A percentile compares a stretch with the other conserved stretches of the same genome.
Evolutionary conservation across 331 rosid species (phyloP).

Genomic region (Quercus tomentella): DNA sequence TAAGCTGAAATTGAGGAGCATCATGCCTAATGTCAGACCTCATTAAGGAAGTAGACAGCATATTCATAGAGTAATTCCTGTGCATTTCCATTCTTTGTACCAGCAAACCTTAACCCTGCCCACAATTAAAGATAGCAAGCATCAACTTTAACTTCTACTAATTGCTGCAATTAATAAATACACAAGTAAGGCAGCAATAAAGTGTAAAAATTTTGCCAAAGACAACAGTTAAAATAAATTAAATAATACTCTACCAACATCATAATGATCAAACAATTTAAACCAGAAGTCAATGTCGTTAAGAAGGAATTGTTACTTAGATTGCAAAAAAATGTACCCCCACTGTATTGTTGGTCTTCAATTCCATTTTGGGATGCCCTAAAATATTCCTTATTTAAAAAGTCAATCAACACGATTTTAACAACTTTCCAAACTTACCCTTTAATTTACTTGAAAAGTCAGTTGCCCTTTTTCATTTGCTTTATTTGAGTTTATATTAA

Average conservation of each 20-base stretch:
- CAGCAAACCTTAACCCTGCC: constrained; percentile 90
- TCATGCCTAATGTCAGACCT: constrained; percentile 46
- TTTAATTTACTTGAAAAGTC: too few relatives aligned
- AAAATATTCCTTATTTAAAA: too few relatives aligned
- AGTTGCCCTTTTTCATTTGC: too few relatives aligned
- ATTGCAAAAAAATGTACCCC: too few relatives aligned
- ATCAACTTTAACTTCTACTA: constrained; percentile 11
- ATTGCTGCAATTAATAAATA: neutral
- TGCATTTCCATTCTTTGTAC: constrained; percentile 79
- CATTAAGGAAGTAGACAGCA: constrained; percentile 83
- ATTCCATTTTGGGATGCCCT: too few relatives aligned
- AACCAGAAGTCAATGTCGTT: too few relatives aligned
- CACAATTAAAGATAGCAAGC: constrained; percentile 15
- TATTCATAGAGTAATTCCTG: constrained; percentile 80
- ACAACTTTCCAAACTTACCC: too few relatives aligned
- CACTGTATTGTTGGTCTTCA: too few relatives aligned
- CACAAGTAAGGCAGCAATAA: neutral
- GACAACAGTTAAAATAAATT: neutral
- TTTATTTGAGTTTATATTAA: too few relatives aligned
- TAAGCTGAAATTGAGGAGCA: constrained; percentile 15
- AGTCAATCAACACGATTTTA: too few relatives aligned
- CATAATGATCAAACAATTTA: neutral
- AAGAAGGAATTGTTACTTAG: too few relatives aligned
- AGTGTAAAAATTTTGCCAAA: neutral
- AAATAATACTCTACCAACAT: neutral